A percentile compares a stretch with the other conserved stretches of the same genome.
Conservation (phyloP, 306 rosid species). For the Pterocarpus santalinus region DNA sequence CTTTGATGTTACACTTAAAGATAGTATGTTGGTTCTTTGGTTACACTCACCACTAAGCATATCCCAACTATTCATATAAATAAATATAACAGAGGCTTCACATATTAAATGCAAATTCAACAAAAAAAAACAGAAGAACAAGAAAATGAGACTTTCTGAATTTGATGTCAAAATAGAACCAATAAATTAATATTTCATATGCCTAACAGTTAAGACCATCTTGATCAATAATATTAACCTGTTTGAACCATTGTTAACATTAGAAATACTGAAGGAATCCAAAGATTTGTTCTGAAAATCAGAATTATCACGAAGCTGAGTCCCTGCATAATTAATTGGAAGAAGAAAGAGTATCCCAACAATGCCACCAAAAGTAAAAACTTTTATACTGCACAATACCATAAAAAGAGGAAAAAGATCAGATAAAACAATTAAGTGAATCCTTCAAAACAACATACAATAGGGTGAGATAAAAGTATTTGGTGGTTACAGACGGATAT, state of each 20-base stretch:
- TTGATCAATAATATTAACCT: constrained; percentile 57
- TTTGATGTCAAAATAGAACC: constrained; percentile 19
- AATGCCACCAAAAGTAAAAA: constrained; percentile 70
- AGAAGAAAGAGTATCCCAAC: constrained; percentile 76
- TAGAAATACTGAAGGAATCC: constrained; percentile 90
- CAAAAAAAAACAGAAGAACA: too few species aligned
- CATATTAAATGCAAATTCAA: neutral
- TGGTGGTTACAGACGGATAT: neutral
- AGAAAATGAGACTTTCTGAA: constrained; percentile 9
- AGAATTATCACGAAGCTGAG: constrained; percentile 57
- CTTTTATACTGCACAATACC: constrained; percentile 63
- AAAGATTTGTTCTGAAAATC: constrained; percentile 65
- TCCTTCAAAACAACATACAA: constrained; percentile 28
- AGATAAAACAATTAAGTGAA: constrained; percentile 25
- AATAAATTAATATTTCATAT: constrained; percentile 5
- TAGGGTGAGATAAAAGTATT: constrained; percentile 7
- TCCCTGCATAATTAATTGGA: constrained; percentile 79
- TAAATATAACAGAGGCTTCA: neutral
- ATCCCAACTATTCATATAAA: too few species aligned
- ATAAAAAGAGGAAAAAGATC: constrained; percentile 22
- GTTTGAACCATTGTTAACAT: constrained; percentile 75
- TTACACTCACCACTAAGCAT: too few species aligned
- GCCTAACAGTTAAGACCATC: constrained; percentile 15
- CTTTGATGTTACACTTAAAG: too few species aligned
- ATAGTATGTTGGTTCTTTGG: too few species aligned